phyloP scores from a whole-genome alignment of 2,329 filamentous ascomycete species.

The Colletotrichum eremochloae region DNA sequence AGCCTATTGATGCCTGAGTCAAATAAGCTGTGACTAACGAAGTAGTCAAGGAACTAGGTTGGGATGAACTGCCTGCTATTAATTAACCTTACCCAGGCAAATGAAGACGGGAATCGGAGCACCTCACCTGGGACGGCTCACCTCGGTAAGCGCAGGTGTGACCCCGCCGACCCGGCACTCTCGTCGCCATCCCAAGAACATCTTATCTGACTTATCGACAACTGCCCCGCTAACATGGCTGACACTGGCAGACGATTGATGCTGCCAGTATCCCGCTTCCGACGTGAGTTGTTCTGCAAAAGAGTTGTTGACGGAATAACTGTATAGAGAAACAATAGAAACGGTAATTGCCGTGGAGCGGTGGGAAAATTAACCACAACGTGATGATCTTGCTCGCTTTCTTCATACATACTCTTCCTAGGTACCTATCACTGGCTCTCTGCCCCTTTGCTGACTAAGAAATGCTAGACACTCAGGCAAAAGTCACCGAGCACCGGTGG shows the following conservation, averaged over 20 bases:
- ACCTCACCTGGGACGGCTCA: conserved; percentile 5
- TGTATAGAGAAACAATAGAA: background rate
- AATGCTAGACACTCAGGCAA: background rate
- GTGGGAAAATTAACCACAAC: background rate
- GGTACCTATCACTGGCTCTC: background rate
- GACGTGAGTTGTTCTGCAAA: background rate
- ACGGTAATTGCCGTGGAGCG: background rate
- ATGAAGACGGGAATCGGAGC: background rate
- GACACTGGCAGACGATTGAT: background rate
- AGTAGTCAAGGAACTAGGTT: conserved; percentile 22
- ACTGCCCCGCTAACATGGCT: background rate
- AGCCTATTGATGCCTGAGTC: background rate
- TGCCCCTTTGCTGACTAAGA: conserved; percentile 12
- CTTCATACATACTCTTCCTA: background rate
- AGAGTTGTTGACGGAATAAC: background rate
- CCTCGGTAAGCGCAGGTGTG: conserved; percentile 16
- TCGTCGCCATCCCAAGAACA: conserved; percentile 21
- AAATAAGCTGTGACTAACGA: background rate
- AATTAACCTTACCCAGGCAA: conserved; percentile 12
- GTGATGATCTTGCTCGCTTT: background rate
- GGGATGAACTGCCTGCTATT: conserved; percentile 33
- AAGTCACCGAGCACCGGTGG: background rate
- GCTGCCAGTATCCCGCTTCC: background rate
- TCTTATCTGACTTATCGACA: conserved; percentile 11
- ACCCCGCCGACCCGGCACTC: background rate